A percentile compares a stretch with the other conserved stretches of the same genome.
These are phyloP conservation scores for Pleurotus citrinopileatus DNA, from an alignment of 768 basidiomycete species.

Conservation along the genomic window DNA sequence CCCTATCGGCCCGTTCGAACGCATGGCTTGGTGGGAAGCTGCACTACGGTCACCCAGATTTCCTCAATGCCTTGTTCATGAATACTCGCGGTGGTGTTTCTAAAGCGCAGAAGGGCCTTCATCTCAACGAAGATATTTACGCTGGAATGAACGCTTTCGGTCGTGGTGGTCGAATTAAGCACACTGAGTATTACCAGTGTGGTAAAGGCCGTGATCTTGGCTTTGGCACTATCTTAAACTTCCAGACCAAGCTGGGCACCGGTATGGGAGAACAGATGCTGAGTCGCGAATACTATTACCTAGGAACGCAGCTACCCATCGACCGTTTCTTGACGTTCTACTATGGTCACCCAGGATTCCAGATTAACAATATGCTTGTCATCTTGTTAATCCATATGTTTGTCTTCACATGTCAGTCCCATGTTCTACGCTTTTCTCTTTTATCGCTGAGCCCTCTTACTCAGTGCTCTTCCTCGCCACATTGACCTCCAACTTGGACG, in stretches of 20 bases:
- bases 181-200: constrained; percentile 99
- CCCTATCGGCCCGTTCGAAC: constrained; percentile 91
- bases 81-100: constrained; percentile 97
- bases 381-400: constrained; percentile 96
- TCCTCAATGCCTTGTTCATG: constrained; percentile 98
- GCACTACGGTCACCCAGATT: constrained; percentile 99
- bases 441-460: constrained; percentile 15
- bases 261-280: constrained; percentile 99
- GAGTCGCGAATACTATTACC: constrained; percentile 97
- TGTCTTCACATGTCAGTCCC: constrained; percentile 77
- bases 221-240: constrained; percentile 98
- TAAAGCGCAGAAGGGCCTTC: constrained; percentile 98
- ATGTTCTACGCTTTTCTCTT: background rate
- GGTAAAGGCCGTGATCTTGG: constrained; percentile 98
- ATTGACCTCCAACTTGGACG: constrained; percentile 72
- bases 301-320: constrained; percentile 96
- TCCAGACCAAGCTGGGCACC: constrained; percentile 99
- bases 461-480: constrained; percentile 94
- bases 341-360: constrained; percentile 99
- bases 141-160: constrained; percentile 99
- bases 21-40: constrained; percentile 98
- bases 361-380: constrained; percentile 99
- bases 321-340: constrained; percentile 99
- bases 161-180: constrained; percentile 96
- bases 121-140: constrained; percentile 99